Conservation (phyloP, 2,329 filamentous ascomycete genomes). For the Chrysoporthe deuterocubensis region DNA sequence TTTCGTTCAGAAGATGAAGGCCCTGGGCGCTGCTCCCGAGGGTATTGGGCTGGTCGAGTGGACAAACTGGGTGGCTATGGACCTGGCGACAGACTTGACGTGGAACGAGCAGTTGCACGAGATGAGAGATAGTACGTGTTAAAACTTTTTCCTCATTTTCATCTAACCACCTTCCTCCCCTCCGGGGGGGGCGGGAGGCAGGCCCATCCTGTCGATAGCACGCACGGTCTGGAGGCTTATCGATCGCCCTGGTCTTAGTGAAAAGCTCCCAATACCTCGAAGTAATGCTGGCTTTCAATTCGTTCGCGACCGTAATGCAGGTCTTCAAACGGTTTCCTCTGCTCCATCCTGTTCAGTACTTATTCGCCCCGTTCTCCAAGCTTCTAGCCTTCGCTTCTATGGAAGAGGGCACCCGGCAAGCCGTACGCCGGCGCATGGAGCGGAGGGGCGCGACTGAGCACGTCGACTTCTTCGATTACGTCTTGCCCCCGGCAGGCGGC, state of each 20-base stretch:
- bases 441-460: neutral
- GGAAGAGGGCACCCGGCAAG: neutral
- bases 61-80: constrained; percentile 29
- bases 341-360: neutral
- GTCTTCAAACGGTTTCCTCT: constrained; percentile 10
- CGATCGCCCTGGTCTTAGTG: neutral
- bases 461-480: constrained; percentile 1
- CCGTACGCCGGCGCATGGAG: neutral
- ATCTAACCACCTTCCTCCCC: too few species aligned
- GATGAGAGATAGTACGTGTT: constrained; percentile 20
- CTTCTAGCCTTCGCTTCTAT: constrained; percentile 2
- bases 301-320: too few species aligned
- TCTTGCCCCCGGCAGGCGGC: constrained; percentile 1
- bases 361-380: constrained; percentile 9
- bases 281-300: too few species aligned
- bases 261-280: too few species aligned
- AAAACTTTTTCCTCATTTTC: neutral
- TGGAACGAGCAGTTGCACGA: constrained; percentile 22
- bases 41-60: constrained; percentile 23
- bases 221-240: neutral
- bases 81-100: constrained; percentile 27
- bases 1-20: constrained; percentile 24
- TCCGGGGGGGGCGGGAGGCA: neutral
- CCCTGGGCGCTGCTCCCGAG: neutral
- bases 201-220: constrained; percentile 15